These are phyloP conservation scores for Fusarium avenaceum DNA, from an alignment of 2,329 filamentous ascomycete genomes.

Conservation along the genomic window DNA sequence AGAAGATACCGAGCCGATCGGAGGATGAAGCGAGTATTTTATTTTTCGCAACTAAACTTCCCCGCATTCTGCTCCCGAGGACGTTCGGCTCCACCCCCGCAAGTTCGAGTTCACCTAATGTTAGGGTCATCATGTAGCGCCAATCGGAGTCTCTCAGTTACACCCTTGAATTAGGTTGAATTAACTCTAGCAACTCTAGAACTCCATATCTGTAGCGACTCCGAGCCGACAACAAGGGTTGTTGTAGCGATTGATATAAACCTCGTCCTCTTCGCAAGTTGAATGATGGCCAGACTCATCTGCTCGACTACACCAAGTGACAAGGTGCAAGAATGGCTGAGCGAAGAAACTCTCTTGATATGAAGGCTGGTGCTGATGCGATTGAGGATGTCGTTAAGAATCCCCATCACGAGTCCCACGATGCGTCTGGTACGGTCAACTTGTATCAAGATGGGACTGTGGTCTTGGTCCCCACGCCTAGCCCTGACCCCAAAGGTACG, in stretches of 20 bases:
- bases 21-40: conserved; percentile 4
- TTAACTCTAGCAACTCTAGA: not conserved
- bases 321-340: conserved; percentile 11
- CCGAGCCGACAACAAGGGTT: conserved; percentile 8
- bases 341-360: conserved; percentile 8
- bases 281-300: not conserved
- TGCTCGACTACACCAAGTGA: not conserved
- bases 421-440: conserved; percentile 18
- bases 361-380: conserved; percentile 11
- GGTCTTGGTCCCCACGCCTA: conserved; percentile 8
- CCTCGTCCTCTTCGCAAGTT: not conserved
- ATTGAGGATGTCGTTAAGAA: conserved; percentile 11
- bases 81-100: conserved; percentile 30
- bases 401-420: not conserved
- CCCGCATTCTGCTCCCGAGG: conserved; percentile 18
- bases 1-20: conserved; percentile 27
- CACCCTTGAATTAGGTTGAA: not conserved
- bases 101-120: not conserved
- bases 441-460: conserved; percentile 18
- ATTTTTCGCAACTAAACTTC: conserved; percentile 5
- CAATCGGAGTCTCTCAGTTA: conserved; percentile 24
- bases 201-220: not conserved
- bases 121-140: not conserved
- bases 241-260: conserved; percentile 2
- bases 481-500: conserved; percentile 23